Base-by-base conservation (phyloP, 31 red algal species). In the Endocladia muricata region DNA sequence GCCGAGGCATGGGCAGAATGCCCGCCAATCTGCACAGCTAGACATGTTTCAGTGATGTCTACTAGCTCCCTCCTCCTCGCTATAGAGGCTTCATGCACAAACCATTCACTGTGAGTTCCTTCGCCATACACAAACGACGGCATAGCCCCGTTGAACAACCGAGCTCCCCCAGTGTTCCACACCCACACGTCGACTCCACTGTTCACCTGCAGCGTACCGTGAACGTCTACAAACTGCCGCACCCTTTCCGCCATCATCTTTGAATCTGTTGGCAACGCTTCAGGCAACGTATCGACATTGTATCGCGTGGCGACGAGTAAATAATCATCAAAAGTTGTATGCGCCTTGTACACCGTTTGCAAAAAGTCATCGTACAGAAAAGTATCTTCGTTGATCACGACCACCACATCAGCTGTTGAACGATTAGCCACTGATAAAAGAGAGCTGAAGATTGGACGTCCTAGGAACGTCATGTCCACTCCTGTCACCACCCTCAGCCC, bases 61-160 rank as follows among this genome's bases (percentile, higher is more conserved):
- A 96, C 72, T 9, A 92, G 83, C 21, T 81, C 52, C 9, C 88
- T 48, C 40, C 83, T 36, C 19, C 89, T 62, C 19, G 82, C 68
- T 38, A 68, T 52, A 29, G 89, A 77, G 1, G 88, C 76, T 55
- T 96, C 93, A 73, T 96, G 93, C 6, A 79, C 84, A 2, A 96
- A 58, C 93, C 93, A 96, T 55, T 96, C 93, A 49, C 93, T 89
- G 64, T 96, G 89, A 61, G 84, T 88, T 33, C 93, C 93, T 25
- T 85, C 64, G 28, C 93, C 89, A 37, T 93, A 96, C 6, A 96
- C 82, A 36, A 96, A 96, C 11, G 59, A 77, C 3, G 93, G 93
- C 77, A 96, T 96, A 13, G 54, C 57, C 6, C 41, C 55, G 49
- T 76, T 67, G 57, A 89, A 94, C 3, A 76, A 77, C 17, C 69